Evolutionary conservation across 1,284 basidiomycete genomes (phyloP).

Genomic region (Takashimella koratensis): DNA sequence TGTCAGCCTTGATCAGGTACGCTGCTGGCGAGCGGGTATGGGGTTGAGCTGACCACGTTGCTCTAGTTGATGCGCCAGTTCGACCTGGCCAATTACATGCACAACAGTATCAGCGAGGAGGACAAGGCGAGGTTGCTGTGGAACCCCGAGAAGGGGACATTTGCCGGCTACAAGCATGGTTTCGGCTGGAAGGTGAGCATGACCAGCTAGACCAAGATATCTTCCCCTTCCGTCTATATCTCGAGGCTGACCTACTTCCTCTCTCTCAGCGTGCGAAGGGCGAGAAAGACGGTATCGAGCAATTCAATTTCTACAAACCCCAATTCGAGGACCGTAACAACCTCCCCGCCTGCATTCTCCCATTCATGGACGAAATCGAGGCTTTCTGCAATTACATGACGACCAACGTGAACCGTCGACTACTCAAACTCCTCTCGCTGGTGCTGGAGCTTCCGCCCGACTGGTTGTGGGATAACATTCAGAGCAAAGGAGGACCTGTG

Average conservation of each 20-base stretch:
- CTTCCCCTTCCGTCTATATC: too few species aligned
- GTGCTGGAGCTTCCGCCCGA: constrained; percentile 50
- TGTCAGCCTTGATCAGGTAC: constrained; percentile 30
- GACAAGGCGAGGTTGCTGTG: constrained; percentile 36
- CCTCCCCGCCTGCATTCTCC: constrained; percentile 31
- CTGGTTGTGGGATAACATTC: constrained; percentile 49
- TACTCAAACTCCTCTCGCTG: constrained; percentile 48
- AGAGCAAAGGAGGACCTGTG: constrained; percentile 42
- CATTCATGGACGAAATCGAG: constrained; percentile 47
- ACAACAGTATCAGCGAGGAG: constrained; percentile 33
- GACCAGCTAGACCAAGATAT: neutral
- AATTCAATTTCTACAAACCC: constrained; percentile 49
- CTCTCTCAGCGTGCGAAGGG: constrained; percentile 31
- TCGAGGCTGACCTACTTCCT: too few species aligned
- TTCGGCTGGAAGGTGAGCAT: constrained; percentile 45
- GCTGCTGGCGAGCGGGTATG: too few species aligned
- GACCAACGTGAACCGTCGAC: constrained; percentile 40
- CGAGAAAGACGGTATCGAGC: constrained; percentile 48
- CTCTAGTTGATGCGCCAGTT: constrained; percentile 37
- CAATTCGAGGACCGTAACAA: constrained; percentile 25
- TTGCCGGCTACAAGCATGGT: constrained; percentile 50
- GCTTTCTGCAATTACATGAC: constrained; percentile 40
- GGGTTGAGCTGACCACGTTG: too few species aligned
- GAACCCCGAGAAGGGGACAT: constrained; percentile 28
- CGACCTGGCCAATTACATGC: constrained; percentile 29